phyloP scores from a whole-genome alignment of 768 basidiomycete genomes.

The Termitomyces sp. region DNA sequence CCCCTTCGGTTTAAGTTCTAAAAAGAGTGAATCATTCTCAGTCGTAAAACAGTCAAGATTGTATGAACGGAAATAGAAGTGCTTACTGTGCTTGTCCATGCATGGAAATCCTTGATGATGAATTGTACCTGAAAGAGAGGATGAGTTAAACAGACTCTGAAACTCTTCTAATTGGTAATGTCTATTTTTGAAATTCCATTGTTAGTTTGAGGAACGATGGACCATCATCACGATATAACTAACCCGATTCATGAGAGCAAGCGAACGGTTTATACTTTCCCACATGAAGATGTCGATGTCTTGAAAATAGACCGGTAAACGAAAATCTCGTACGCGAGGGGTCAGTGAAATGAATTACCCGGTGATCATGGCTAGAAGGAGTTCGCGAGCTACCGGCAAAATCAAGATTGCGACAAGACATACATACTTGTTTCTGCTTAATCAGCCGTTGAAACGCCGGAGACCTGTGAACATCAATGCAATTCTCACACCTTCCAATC shows the following conservation, averaged over 20 bases:
- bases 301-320: not conserved
- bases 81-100: not conserved
- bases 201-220: not conserved
- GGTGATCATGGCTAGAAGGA: not conserved
- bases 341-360: not conserved
- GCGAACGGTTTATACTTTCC: not conserved
- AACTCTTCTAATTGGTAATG: not conserved
- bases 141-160: no score
- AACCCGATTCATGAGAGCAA: not conserved
- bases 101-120: not conserved
- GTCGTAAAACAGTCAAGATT: not conserved
- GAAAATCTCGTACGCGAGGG: not conserved
- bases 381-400: not conserved
- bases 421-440: not conserved
- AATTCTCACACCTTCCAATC: not conserved
- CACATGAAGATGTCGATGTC: not conserved
- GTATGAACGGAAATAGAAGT: not conserved
- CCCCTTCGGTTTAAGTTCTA: not conserved
- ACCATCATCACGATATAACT: constrained; percentile 3
- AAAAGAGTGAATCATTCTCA: not conserved
- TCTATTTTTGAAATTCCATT: not conserved
- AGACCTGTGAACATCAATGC: no score
- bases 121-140: not conserved
- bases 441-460: not conserved
- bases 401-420: not conserved